phyloP scores from a whole-genome alignment of 2,329 filamentous ascomycete species.

The Fusarium cyanostomum region DNA sequence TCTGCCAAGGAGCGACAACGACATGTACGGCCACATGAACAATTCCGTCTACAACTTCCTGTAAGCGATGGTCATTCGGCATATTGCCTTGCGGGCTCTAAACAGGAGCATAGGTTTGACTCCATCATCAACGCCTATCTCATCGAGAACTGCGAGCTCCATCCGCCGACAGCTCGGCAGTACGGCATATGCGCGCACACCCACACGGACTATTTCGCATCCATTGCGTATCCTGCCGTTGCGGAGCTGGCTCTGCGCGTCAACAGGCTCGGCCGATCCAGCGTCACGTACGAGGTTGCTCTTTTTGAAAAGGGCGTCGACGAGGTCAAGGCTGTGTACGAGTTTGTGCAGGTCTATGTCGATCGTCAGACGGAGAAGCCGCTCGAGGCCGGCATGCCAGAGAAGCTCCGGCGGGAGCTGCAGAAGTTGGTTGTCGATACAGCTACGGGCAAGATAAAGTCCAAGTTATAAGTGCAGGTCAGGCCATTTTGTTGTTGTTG shows the following conservation, averaged over 20 bases:
- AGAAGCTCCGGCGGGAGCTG: slow-evolving; percentile 66
- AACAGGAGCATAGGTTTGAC: slow-evolving; percentile 70
- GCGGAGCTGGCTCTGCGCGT: slow-evolving; percentile 85
- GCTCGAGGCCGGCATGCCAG: slow-evolving; percentile 70
- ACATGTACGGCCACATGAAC: slow-evolving; percentile 95
- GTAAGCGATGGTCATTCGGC: slow-evolving; percentile 49
- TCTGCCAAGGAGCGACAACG: slow-evolving; percentile 80
- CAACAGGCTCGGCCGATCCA: slow-evolving; percentile 84
- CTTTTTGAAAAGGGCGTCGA: slow-evolving; percentile 81
- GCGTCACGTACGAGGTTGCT: slow-evolving; percentile 89
- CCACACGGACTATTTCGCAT: slow-evolving; percentile 85
- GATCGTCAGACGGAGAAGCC: slow-evolving; percentile 76
- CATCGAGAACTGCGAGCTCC: slow-evolving; percentile 77
- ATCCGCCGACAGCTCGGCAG: slow-evolving; percentile 74
- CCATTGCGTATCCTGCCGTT: slow-evolving; percentile 82
- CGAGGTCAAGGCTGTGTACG: slow-evolving; percentile 80
- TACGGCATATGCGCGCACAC: slow-evolving; percentile 88
- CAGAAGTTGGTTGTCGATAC: slow-evolving; percentile 59
- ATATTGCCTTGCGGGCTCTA: not conserved
- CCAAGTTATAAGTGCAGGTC: slow-evolving; percentile 20
- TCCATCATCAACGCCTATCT: slow-evolving; percentile 91
- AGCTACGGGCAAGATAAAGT: slow-evolving; percentile 2
- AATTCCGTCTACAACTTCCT: slow-evolving; percentile 88
- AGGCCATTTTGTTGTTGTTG: not conserved
- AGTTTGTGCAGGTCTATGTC: slow-evolving; percentile 91